A percentile compares a stretch with the other conserved stretches of the same genome.
Evolutionary conservation across 768 basidiomycete species (phyloP).

Genomic region (Pisolithus albus): DNA sequence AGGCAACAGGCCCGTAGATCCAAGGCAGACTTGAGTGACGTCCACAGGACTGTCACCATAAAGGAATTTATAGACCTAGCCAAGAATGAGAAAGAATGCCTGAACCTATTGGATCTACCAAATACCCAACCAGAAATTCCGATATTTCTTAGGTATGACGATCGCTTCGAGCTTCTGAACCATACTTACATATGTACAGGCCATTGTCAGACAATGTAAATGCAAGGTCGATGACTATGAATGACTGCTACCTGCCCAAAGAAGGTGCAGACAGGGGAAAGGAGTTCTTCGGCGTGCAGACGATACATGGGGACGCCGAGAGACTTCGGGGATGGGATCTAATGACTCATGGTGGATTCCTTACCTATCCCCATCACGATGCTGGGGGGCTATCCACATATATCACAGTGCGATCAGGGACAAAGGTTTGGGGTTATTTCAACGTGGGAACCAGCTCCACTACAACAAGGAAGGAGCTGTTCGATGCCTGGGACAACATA

Average conservation of each 20-base stretch:
- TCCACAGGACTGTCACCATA: neutral
- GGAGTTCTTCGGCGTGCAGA: neutral
- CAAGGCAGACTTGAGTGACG: neutral
- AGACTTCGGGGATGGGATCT: conserved; percentile 2
- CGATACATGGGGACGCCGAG: neutral
- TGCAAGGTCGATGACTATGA: neutral
- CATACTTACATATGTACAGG: neutral
- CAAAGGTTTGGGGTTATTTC: conserved; percentile 6
- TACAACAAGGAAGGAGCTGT: neutral
- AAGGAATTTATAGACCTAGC: neutral
- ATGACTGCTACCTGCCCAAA: neutral
- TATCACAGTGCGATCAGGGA: neutral
- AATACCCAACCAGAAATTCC: neutral
- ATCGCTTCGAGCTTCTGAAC: neutral
- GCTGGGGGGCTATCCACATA: conserved; percentile 1
- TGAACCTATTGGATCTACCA: neutral
- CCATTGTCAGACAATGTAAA: neutral
- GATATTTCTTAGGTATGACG: neutral
- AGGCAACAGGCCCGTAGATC: neutral
- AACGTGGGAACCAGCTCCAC: neutral
- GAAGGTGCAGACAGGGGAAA: neutral
- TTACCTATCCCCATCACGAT: conserved; percentile 8
- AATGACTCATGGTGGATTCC: conserved; percentile 4
- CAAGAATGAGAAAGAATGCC: neutral
- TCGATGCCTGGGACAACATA: neutral